Conservation (phyloP, 768 basidiomycete species). For the Hericium erinaceus region DNA sequence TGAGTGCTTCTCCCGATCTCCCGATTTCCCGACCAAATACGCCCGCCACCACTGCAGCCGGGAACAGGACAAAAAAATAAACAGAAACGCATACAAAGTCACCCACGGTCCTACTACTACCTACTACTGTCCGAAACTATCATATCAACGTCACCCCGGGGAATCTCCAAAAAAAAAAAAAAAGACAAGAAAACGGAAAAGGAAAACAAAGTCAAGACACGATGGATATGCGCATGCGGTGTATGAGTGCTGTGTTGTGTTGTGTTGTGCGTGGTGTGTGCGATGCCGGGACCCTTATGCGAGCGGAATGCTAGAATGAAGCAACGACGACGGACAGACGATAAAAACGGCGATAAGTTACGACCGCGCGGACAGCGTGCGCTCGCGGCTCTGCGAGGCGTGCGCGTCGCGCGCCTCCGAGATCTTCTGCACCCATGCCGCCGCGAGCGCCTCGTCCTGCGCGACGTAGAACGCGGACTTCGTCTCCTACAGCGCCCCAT, state of each 20-base stretch:
- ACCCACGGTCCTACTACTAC: no score
- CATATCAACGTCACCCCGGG: background rate
- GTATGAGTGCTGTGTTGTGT: background rate
- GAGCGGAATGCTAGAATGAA: background rate
- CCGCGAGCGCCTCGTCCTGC: constrained; percentile 5
- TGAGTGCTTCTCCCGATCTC: no score
- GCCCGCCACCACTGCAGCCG: no score
- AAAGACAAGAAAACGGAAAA: background rate
- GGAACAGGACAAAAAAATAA: no score
- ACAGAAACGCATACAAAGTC: no score
- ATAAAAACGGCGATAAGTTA: constrained; percentile 1
- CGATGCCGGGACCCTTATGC: no score
- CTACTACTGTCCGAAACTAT: no score
- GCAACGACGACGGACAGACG: background rate
- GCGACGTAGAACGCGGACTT: constrained; percentile 14
- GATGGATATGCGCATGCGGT: background rate
- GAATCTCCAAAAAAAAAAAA: background rate
- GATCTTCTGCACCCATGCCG: constrained; percentile 10
- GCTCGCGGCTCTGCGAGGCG: constrained; percentile 1
- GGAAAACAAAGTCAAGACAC: background rate
- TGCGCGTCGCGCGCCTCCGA: constrained; percentile 4
- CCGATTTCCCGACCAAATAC: no score
- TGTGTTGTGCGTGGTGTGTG: background rate
- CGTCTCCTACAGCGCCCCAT: constrained; percentile 2
- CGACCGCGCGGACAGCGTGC: background rate